Conservation (phyloP, 2,329 filamentous ascomycete genomes). For the Chrysosporium keratinophilum region DNA sequence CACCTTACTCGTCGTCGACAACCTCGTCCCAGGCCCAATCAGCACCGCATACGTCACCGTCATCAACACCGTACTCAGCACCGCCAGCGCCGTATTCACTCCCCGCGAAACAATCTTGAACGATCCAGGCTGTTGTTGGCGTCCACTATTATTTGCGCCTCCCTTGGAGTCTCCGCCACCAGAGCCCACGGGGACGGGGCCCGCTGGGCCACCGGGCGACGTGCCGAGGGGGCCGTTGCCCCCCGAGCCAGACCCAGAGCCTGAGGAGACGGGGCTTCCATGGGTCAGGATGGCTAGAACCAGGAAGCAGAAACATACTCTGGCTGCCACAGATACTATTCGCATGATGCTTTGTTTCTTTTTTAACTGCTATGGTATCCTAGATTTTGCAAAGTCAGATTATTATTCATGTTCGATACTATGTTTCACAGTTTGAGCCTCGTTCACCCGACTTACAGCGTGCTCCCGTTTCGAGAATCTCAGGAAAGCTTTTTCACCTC, state of each 20-base stretch:
- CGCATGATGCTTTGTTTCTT: neutral
- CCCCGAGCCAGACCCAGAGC: neutral
- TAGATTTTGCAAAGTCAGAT: neutral
- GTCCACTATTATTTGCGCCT: neutral
- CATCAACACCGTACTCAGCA: constrained; percentile 8
- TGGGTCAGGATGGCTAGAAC: neutral
- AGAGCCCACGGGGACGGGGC: constrained; percentile 5
- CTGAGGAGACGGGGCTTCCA: neutral
- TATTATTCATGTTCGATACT: neutral
- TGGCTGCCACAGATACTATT: neutral
- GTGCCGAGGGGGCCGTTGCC: constrained; percentile 8
- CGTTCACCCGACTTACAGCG: neutral
- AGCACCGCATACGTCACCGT: constrained; percentile 10
- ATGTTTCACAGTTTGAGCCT: neutral
- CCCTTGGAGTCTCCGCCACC: constrained; percentile 2
- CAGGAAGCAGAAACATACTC: neutral
- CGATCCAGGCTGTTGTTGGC: neutral
- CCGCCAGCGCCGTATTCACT: constrained; percentile 7
- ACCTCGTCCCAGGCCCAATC: constrained; percentile 9
- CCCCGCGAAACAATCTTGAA: neutral
- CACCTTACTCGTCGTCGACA: constrained; percentile 11
- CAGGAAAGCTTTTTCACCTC: too few species aligned
- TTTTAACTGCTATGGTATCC: neutral
- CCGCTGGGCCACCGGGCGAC: constrained; percentile 5
- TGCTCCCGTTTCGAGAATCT: too few species aligned